phyloP scores from a whole-genome alignment of 345 rosid species.

The Sapria himalayana region DNA sequence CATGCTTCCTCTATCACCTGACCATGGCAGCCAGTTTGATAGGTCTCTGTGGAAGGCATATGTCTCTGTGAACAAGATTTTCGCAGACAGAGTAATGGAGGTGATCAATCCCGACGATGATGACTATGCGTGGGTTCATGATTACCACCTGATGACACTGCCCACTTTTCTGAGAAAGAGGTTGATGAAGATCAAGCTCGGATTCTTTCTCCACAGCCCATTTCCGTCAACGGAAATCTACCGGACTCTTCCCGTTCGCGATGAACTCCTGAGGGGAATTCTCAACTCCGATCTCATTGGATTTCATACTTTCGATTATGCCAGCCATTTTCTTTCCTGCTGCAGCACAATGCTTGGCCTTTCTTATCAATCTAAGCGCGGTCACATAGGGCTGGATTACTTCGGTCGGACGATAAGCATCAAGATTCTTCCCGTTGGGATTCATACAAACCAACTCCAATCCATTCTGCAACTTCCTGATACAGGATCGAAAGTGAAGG shows the following conservation, averaged over 20 bases:
- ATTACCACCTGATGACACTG: slow-evolving; percentile 83
- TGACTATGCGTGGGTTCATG: slow-evolving; percentile 90
- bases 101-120: slow-evolving; percentile 89
- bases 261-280: slow-evolving; percentile 65
- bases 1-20: slow-evolving; percentile 84
- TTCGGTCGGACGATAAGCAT: slow-evolving; percentile 78
- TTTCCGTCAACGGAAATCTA: slow-evolving; percentile 91
- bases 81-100: slow-evolving; percentile 89
- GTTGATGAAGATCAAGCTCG: slow-evolving; percentile 74
- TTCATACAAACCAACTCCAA: slow-evolving; percentile 71
- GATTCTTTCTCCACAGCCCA: slow-evolving; percentile 85
- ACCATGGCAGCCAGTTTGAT: slow-evolving; percentile 74
- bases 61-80: slow-evolving; percentile 81
- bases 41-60: slow-evolving; percentile 87
- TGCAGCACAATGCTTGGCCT: slow-evolving; percentile 93
- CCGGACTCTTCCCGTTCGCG: slow-evolving; percentile 71
- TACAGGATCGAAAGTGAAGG: slow-evolving; percentile 43
- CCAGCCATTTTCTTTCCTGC: slow-evolving; percentile 84
- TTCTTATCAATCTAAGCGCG: slow-evolving; percentile 75
- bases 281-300: slow-evolving; percentile 74
- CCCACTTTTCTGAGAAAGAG: slow-evolving; percentile 84
- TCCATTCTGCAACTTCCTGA: slow-evolving; percentile 52
- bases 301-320: slow-evolving; percentile 88
- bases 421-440: slow-evolving; percentile 86
- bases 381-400: slow-evolving; percentile 75